Evolutionary conservation across 2,329 filamentous ascomycete species (phyloP), one percentile per base, ranked within the genome.

Genomic region (Verticillium tricorpus): DNA sequence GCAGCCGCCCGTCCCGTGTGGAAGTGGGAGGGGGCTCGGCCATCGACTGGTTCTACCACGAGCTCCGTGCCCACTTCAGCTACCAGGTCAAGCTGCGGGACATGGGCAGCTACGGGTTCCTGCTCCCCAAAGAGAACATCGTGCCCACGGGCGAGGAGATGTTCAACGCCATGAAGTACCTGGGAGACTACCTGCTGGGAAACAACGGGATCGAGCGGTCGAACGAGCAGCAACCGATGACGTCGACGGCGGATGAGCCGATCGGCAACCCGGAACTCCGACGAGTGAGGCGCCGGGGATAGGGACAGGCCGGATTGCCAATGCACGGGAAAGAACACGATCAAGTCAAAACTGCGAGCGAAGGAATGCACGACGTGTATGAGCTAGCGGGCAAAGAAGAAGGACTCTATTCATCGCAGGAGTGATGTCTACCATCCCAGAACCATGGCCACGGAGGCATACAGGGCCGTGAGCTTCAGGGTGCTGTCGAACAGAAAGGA

Each of bases 61-160:
- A 96, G 69, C 77, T 98, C 64, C 80, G 83, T 56, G 91, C 94
- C 19, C 88, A 86, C 65, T 96, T 92, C 73, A 91, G 92, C 62
- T 98, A 96, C 73, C 95, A 98, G 80, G 89, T 95, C 76, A 98
- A 98, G 78, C 80, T 99, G 32, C 84, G 95, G 57, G 95, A 99
- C 73, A 95, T 91, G 0, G 95, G 95, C 11, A 95, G 88, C 72
- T 98, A 98, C 73, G 95, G 95, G 0, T 99, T 98, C 73, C 78
- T 99, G 57, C 79, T 98, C 4, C 95, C 95, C 0, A 89, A 85
- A 62, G 89, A 95, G 62, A 85, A 96, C 63, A 98, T 98, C 63
- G 80, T 96, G 2, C 93, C 94, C 0, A 95, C 92, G 0, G 94
- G 95, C 9, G 88, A 94, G 74, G 95, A 99, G 74, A 85, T 94